A percentile compares a stretch with the other conserved stretches of the same genome.
phyloP scores from a whole-genome alignment of 805 yeast species.

The Suhomyces faveliae region DNA sequence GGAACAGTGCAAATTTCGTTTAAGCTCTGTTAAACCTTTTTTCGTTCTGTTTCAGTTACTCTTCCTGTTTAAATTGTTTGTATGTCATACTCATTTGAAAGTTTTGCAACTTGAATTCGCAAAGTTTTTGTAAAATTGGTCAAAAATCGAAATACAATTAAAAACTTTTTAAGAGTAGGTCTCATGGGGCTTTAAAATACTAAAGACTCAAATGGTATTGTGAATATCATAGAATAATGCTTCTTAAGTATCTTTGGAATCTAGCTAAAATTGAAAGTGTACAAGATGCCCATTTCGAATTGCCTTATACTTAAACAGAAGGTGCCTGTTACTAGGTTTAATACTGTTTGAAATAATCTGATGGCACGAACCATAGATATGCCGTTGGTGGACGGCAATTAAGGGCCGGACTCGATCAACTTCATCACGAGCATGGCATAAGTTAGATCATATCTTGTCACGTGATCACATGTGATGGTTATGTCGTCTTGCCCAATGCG shows the following conservation, averaged over 20 bases:
- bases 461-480: neutral
- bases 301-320: no score
- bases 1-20: neutral
- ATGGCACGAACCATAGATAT: no score
- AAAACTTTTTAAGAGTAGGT: neutral
- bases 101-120: neutral
- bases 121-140: neutral
- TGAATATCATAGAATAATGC: no score
- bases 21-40: neutral
- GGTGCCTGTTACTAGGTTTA: no score
- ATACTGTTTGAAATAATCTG: no score
- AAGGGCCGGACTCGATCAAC: no score
- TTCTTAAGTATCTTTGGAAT: no score
- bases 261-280: no score
- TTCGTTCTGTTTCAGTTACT: no score
- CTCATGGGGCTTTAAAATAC: neutral
- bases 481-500: constrained; percentile 1
- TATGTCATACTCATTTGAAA: neutral
- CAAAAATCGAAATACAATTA: neutral
- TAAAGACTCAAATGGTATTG: no score
- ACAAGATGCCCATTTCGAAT: no score
- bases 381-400: no score
- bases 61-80: neutral
- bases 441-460: neutral
- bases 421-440: neutral